phyloP scores from a whole-genome alignment of 75 land plant species.

The Adiantum capillusveneris region DNA sequence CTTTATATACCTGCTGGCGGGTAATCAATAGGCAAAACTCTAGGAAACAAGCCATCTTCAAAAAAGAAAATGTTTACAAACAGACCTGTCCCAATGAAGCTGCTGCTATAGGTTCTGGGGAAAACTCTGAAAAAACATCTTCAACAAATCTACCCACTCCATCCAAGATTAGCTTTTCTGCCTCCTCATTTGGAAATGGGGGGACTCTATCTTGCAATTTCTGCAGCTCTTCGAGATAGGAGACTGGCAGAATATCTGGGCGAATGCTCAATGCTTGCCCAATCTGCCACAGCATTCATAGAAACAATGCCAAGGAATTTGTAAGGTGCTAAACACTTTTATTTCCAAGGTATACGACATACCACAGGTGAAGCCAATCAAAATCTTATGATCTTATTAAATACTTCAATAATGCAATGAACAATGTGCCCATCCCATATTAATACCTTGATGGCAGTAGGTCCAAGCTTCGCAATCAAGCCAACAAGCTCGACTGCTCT shows the following conservation, averaged over 20 bases:
- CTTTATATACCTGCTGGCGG: constrained; percentile 35
- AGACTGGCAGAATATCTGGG: constrained; percentile 35
- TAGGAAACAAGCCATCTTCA: not conserved
- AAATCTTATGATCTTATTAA: too few relatives aligned
- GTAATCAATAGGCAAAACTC: not conserved
- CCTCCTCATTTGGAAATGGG: constrained; percentile 29
- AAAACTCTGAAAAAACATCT: constrained; percentile 29
- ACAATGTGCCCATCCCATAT: too few relatives aligned
- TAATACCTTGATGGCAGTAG: constrained; percentile 32
- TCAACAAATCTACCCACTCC: constrained; percentile 32
- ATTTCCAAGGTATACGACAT: too few relatives aligned
- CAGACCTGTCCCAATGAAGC: constrained; percentile 42
- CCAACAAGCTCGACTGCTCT: constrained; percentile 25
- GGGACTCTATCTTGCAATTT: constrained; percentile 43
- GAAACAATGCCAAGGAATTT: too few relatives aligned
- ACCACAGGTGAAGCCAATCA: too few relatives aligned
- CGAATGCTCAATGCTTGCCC: constrained; percentile 50
- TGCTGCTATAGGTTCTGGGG: constrained; percentile 37
- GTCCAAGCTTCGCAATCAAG: constrained; percentile 31
- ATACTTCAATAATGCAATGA: too few relatives aligned
- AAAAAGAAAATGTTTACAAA: not conserved
- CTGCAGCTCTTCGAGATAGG: constrained; percentile 40
- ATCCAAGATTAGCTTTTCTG: constrained; percentile 25
- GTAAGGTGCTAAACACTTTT: not conserved
- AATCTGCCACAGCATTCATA: constrained; percentile 14